Percentiles rank a stretch among this genome's conserved stretches.
Conservation (phyloP, 2,329 filamentous ascomycete genomes). For the Zymoseptoria ardabiliae region DNA sequence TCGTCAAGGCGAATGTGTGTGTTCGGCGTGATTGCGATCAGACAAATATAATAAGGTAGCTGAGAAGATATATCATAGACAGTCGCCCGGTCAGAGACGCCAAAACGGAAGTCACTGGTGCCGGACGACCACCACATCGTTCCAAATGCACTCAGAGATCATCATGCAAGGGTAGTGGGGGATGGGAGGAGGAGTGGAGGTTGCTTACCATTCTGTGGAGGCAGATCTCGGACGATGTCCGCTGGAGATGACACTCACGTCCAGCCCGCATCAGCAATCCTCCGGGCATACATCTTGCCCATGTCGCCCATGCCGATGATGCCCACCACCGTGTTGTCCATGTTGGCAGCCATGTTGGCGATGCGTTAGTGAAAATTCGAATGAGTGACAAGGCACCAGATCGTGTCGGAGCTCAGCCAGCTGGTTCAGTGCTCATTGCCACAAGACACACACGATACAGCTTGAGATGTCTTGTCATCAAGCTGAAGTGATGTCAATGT, state of each 20-base stretch:
- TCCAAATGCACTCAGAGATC: constrained; percentile 99
- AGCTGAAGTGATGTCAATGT: neutral
- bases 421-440: neutral
- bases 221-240: constrained; percentile 11
- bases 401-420: neutral
- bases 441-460: neutral
- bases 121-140: constrained; percentile 76
- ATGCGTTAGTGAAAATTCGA: neutral
- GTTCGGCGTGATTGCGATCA: constrained; percentile 49
- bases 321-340: constrained; percentile 71
- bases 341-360: constrained; percentile 24
- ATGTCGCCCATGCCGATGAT: constrained; percentile 99
- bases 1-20: neutral
- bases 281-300: constrained; percentile 95
- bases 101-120: constrained; percentile 65
- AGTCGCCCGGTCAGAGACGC: constrained; percentile 46
- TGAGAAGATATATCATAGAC: constrained; percentile 98
- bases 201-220: constrained; percentile 29
- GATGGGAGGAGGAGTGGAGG: constrained; percentile 9
- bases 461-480: neutral
- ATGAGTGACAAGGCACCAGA: neutral
- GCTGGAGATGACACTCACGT: constrained; percentile 57
- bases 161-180: constrained; percentile 57
- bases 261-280: constrained; percentile 87
- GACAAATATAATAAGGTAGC: constrained; percentile 93